Evolutionary conservation across 306 rosid species (phyloP), one percentile per base, ranked within the genome.

Genomic region (Rubus idaeus): DNA sequence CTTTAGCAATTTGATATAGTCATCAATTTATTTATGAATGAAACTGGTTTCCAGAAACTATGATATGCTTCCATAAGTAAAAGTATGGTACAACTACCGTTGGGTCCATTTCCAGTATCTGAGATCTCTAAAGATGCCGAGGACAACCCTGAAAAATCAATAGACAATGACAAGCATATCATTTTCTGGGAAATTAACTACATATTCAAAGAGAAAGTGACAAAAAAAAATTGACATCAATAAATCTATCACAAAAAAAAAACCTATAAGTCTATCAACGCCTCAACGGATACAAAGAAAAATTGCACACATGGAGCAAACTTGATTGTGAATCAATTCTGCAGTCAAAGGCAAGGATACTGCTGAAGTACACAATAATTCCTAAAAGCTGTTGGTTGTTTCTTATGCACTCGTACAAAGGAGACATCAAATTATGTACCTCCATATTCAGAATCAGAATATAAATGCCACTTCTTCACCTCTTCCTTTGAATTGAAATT

Each of bases 391-490:
- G 21, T 70, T 52, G 39, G 14, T 8, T 10, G 7, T 10, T 46
- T 37, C 56, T 26, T 9, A 35, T 11, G 5, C 0, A 13, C 10
- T 23, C 62, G 71, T 18, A 68, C 57, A 68, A 14, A 49, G 23
- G 14, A 71, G 56, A 57, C 47, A 50, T 45, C 70, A 44, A 70
- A 14, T 47, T 20, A n/a, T 56, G 41, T 42, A 86, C 98, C 97
- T 87, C 97, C 97, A 75, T 84, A 92, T 81, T 95, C 98, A 53
- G 97, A 89, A 84, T 92, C 98, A 5, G 98, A 91, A 82, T 92
- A 95, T 40, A 95, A 83, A 83, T 95, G 97, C 98, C 98, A 95
- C 79, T 75, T 95, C 78, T 85, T 88, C 41, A 95, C 68, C 78
- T 95, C 97, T 11, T 89, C 83, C 87, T 88, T 89, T 6, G 98